Base-by-base conservation (phyloP, 352 stramenopile genomes). In the Globisporangium alternatum region DNA sequence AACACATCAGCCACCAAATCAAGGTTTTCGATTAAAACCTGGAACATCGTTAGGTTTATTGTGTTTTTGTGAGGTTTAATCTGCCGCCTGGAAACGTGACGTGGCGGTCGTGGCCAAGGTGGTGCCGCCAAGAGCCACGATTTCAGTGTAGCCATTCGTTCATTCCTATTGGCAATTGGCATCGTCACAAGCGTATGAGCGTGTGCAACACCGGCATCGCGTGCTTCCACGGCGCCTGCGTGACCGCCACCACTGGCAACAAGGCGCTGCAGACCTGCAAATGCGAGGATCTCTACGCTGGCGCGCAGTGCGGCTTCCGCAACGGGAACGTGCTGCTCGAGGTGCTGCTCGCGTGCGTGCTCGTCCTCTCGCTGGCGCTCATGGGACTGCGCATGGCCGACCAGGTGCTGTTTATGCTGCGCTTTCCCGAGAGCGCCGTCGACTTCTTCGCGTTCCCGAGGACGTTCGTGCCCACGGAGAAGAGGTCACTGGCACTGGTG, bases 201-300 rank as follows among this genome's bases (percentile, higher is more conserved):
- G 25, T 54, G 30, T 53, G 65, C 64, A 60, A 31, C 28, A 44
- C 52, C 10, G 60, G 63, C 41, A 41, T 68, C 13, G 55, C 64
- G 37, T 91, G 80, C 68, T 65, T 86, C 52, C 78, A 91, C 69
- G 80, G 82, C 17, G 15, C 49, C 6, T 91, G 82, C 37, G 70
- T 75, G 21, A 35, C 56, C 9, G 22, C 35, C 28, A 52, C 2
- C 41, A 65, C 6, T 6, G 58, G 25, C 22, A 62, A 65, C 7
- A 66, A 28, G 1, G 41, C 28, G 9, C 19, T 37, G 10, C 44
- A 76, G 25, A 47, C 59, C 13, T 91, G 80, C 28, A 30, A 64
- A 39, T 91, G 82, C 35, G 58, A 82, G 33, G 62, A 64, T 22
- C 69, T 82, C 48, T 91, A 89, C 55, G 60, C 60, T 10, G 79